Percentiles rank a stretch among this genome's conserved stretches.
These are phyloP conservation scores for Limnanthes douglasii DNA, from an alignment of 345 rosid genomes.

Conservation along the genomic window DNA sequence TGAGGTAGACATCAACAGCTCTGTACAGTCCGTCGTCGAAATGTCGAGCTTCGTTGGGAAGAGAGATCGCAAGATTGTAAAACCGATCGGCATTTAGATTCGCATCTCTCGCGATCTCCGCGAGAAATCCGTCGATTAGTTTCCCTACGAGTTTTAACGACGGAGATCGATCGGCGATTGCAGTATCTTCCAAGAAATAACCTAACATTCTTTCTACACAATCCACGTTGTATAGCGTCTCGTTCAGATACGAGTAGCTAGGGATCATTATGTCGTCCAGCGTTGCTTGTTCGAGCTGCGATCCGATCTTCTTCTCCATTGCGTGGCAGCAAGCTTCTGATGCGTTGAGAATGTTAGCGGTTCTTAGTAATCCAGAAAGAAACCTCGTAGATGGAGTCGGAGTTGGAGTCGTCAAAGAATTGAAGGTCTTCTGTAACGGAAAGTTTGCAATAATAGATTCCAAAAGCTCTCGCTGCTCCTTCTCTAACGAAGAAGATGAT, in stretches of 20 bases:
- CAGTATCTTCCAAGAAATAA: conserved; percentile 45
- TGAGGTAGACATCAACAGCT: conserved; percentile 87
- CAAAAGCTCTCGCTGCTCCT: conserved; percentile 62
- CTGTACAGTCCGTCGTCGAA: conserved; percentile 96
- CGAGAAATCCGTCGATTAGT: conserved; percentile 79
- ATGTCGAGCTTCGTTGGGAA: conserved; percentile 78
- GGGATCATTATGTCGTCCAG: conserved; percentile 90
- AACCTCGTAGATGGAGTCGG: no score
- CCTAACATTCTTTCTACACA: conserved; percentile 73
- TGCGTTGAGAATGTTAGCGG: conserved; percentile 71
- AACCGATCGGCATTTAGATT: conserved; percentile 76
- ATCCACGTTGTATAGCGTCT: conserved; percentile 89
- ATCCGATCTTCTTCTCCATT: conserved; percentile 70
- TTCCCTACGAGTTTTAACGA: conserved; percentile 73
- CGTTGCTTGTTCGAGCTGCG: conserved; percentile 68
- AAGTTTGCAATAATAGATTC: conserved; percentile 55
- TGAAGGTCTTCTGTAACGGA: conserved; percentile 39
- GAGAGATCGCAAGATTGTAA: conserved; percentile 49
- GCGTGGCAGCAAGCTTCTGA: conserved; percentile 42
- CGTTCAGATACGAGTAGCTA: conserved; percentile 86
- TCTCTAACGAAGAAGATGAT: conserved; percentile 38
- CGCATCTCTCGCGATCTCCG: conserved; percentile 86
- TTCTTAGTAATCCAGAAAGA: conserved; percentile 58
- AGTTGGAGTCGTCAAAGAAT: conserved; percentile 40
- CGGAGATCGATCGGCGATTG: conserved; percentile 27